A percentile compares a stretch with the other conserved stretches of the same genome.
Evolutionary conservation across 2,329 filamentous ascomycete genomes (phyloP).

Genomic region (Trichoderma cornu-damae): DNA sequence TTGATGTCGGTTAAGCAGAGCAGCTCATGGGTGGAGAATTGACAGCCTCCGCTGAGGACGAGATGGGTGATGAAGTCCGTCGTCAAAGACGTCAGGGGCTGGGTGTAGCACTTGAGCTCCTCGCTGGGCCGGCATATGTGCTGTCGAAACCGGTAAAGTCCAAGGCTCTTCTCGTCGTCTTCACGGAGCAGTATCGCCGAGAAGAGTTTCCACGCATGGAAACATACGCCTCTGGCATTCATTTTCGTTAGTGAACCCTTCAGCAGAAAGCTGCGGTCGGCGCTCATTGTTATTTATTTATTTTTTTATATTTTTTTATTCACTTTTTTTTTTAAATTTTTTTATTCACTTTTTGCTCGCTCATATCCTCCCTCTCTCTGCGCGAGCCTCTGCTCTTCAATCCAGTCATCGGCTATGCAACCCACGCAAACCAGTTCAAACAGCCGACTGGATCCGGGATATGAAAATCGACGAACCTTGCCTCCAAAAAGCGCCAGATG

Average conservation of each 20-base stretch:
- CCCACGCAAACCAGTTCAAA: too few relatives aligned
- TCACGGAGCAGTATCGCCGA: constrained; percentile 32
- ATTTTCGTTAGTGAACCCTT: background rate
- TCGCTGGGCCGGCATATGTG: constrained; percentile 36
- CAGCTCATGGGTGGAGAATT: constrained; percentile 37
- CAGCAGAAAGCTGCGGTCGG: background rate
- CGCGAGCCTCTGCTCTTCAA: too few relatives aligned
- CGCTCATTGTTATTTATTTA: background rate
- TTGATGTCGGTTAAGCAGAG: constrained; percentile 38
- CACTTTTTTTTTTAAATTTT: too few relatives aligned
- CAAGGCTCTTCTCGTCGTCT: constrained; percentile 33
- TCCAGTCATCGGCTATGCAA: background rate
- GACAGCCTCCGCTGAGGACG: constrained; percentile 35
- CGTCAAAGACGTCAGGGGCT: constrained; percentile 34
- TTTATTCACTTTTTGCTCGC: too few relatives aligned
- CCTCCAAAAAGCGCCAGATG: constrained; percentile 38
- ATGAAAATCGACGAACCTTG: constrained; percentile 31
- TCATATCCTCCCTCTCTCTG: too few relatives aligned
- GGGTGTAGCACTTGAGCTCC: constrained; percentile 34
- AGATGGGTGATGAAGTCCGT: constrained; percentile 40
- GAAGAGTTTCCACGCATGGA: constrained; percentile 40
- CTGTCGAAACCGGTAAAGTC: constrained; percentile 37
- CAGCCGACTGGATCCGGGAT: background rate
- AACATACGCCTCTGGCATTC: constrained; percentile 31
- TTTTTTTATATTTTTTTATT: too few relatives aligned